Evolutionary conservation across 441 rosid genomes (phyloP).

Genomic region (Geranium incanum): DNA sequence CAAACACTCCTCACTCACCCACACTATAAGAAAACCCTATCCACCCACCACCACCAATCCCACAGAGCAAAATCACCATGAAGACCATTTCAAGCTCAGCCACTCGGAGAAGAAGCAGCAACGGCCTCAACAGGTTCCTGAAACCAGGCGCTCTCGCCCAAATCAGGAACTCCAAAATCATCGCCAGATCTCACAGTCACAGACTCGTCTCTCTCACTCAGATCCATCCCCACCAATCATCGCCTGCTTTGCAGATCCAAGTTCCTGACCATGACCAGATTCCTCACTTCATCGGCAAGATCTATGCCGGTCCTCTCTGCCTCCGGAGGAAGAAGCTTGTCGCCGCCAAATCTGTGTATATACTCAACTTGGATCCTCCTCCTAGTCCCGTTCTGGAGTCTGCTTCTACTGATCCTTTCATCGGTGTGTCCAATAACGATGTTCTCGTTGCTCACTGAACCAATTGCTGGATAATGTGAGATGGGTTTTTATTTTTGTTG

Average conservation of each 20-base stretch:
- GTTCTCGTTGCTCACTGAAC: neutral
- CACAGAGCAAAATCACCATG: too few species aligned
- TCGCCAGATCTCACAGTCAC: neutral
- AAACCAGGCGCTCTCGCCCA: too few species aligned
- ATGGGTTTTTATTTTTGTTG: neutral
- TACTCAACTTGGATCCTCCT: too few species aligned
- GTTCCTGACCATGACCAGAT: neutral
- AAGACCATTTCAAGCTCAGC: too few species aligned
- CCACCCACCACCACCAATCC: too few species aligned
- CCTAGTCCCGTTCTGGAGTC: neutral
- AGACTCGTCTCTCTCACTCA: neutral
- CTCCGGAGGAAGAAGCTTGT: neutral
- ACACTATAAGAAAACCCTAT: too few species aligned
- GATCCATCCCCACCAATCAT: neutral
- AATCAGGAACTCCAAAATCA: too few species aligned
- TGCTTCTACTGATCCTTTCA: neutral
- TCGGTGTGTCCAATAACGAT: neutral
- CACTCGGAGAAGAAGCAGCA: too few species aligned
- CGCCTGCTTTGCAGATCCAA: neutral
- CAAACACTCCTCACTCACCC: too few species aligned
- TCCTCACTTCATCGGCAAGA: neutral
- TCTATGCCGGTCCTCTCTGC: neutral
- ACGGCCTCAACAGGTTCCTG: too few species aligned
- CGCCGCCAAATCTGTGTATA: neutral
- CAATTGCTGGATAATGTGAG: neutral